Evolutionary conservation across 441 rosid genomes (phyloP), one percentile per base, ranked within the genome.

Genomic region (Pelargonium cotyledonis): DNA sequence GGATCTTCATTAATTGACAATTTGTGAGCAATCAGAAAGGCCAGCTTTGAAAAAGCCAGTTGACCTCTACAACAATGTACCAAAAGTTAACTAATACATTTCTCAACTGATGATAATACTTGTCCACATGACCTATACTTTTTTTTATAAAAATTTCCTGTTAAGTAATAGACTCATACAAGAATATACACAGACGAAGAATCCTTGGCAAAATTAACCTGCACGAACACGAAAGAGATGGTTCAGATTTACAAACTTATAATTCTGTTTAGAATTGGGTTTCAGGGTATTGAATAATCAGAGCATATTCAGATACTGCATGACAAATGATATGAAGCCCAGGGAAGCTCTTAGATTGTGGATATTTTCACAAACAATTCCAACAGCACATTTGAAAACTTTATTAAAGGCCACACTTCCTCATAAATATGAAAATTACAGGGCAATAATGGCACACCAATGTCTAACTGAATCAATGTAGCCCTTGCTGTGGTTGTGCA

Each of bases 171-270:
- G 75, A 79, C 72, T 77, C 76, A 72, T 65, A 76, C 79, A 81
- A 85, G 14, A 10, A 1, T 1, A 83, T 85, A 80, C 76, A 85
- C 85, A 87, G 90, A 85, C 65, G 82, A 76, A 86, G 77, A 78
- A 88, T 85, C 96, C 91, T 85, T 86, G 84, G 85, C 88, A 84
- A 80, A 91, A 87, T 84, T 88, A 82, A 93, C 98, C 98, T 91
- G 98, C 98, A 91, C 77, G 83, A 84, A 85, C 89, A 89, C 72
- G 88, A 89, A 91, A 89, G 81, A 87, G 86, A 89, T 75, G 83
- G 80, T 92, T 90, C 89, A 93, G 98, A 78, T 79, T 79, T 75
- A 81, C 82, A 80, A 55, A 78, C 70, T 83, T 85, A 80, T 75
- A 69, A 73, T 79, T 78, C 69, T 76, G 65, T 38, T 66, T 68